These are phyloP conservation scores for Emergomyces orientalis DNA, from an alignment of 2,329 filamentous ascomycete genomes.

Conservation along the genomic window DNA sequence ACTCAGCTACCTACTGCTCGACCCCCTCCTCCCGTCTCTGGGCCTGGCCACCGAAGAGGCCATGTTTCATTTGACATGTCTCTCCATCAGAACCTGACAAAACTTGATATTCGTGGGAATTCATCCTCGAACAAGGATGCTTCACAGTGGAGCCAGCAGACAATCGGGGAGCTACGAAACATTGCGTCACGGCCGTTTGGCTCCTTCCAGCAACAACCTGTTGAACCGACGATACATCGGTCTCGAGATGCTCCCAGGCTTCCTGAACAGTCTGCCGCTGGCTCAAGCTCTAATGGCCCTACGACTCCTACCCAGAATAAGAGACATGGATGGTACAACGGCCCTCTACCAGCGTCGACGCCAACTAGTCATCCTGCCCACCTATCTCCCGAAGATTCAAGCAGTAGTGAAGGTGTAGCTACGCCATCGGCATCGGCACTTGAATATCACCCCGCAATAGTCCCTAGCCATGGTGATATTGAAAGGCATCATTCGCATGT, in stretches of 20 bases:
- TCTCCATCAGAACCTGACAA: constrained; percentile 37
- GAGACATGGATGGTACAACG: constrained; percentile 27
- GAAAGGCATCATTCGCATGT: constrained; percentile 34
- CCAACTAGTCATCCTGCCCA: constrained; percentile 27
- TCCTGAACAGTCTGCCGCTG: neutral
- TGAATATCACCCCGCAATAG: constrained; percentile 42
- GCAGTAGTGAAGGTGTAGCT: constrained; percentile 41
- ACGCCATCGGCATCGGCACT: constrained; percentile 40
- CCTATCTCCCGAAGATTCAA: constrained; percentile 41
- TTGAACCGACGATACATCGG: neutral
- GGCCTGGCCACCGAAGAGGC: constrained; percentile 36
- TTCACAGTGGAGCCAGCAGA: constrained; percentile 37
- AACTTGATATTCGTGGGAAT: constrained; percentile 34
- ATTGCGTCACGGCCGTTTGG: constrained; percentile 29
- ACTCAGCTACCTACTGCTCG: constrained; percentile 26
- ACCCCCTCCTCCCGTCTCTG: constrained; percentile 35
- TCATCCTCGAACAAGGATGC: constrained; percentile 27
- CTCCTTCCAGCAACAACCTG: constrained; percentile 25
- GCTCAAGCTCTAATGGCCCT: neutral
- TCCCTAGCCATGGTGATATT: constrained; percentile 40
- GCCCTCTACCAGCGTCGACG: constrained; percentile 23
- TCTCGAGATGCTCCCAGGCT: neutral
- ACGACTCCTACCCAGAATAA: constrained; percentile 22
- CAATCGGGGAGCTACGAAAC: constrained; percentile 34
- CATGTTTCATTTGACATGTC: constrained; percentile 43